Base-by-base conservation (phyloP, 768 basidiomycete species). In the Amylocystis lapponica region DNA sequence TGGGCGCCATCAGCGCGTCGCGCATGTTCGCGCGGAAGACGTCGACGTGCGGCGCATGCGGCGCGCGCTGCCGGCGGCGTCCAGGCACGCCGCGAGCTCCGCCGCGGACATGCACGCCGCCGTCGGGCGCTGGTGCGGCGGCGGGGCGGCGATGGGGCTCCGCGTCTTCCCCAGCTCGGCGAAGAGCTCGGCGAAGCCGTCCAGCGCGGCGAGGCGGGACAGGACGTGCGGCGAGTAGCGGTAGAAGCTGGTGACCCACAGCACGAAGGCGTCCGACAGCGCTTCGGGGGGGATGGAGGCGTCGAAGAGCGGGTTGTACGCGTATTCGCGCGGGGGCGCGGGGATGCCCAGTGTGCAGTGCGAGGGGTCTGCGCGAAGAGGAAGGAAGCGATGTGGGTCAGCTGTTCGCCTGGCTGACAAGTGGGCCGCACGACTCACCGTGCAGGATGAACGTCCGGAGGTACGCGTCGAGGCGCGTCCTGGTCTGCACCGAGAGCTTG, bases 381-480 rank as follows among this genome's bases (percentile, higher is more conserved):
- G n/a, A n/a, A n/a, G n/a, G n/a, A n/a, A n/a, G n/a, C n/a, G n/a
- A n/a, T n/a, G n/a, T n/a, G n/a, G n/a, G n/a, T n/a, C n/a, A n/a
- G n/a, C n/a, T n/a, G n/a, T n/a, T n/a, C n/a, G n/a, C n/a, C n/a
- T n/a, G n/a, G n/a, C n/a, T n/a, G 7, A 7, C 14, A 12, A 4
- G 17, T 12, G 25, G 25, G 6, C 26, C 7, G 16, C 2, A 38
- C n/a, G 25, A 30, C 39, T 27, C 22, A 66, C 65, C 65, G 23
- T 60, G 56, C 7, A 58, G 6, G 21, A 67, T 58, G 23, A 54
- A 36, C 0, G 58, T 53, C 7, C 58, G 53, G 8, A 65, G 36
- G 31, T 63, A 52, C 8, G 35, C 20, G 1, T 40, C 45, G 11
- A 62, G 45, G n/a, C 51, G 39, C 10, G 27, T 33, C 11, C 48